Percentiles rank a stretch among this genome's conserved stretches.
These are phyloP conservation scores for Eutrema heterophyllum DNA, from an alignment of 345 rosid species.

Conservation along the genomic window DNA sequence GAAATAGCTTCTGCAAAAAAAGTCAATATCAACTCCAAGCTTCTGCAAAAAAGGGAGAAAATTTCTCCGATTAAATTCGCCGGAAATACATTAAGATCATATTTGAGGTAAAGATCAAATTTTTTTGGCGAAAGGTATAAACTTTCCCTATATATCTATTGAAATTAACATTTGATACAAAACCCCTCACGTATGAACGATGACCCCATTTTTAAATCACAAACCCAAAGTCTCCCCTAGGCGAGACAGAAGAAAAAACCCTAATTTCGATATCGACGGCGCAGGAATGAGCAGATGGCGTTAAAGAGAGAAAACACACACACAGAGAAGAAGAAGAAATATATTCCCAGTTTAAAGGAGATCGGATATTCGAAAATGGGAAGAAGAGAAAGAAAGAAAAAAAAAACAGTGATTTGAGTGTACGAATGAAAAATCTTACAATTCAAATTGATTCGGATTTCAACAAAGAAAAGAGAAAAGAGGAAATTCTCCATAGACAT, in stretches of 20 bases:
- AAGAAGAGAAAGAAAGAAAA: neutral
- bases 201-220: neutral
- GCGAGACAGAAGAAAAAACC: neutral
- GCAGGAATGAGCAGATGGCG: neutral
- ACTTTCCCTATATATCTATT: neutral
- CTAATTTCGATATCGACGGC: neutral
- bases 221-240: neutral
- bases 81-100: neutral
- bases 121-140: neutral
- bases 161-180: neutral
- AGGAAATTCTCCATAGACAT: neutral
- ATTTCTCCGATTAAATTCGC: neutral
- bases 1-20: neutral
- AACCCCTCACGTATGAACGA: too few species aligned
- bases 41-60: neutral
- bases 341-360: neutral
- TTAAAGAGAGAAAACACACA: neutral
- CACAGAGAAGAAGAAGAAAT: neutral
- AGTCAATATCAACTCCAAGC: neutral
- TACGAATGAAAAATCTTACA: neutral
- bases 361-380: neutral
- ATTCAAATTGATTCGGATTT: neutral
- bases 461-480: neutral
- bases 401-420: neutral
- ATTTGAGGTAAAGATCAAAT: neutral